phyloP scores from a whole-genome alignment of 2,329 filamentous ascomycete genomes.

The Epichloe typhina region DNA sequence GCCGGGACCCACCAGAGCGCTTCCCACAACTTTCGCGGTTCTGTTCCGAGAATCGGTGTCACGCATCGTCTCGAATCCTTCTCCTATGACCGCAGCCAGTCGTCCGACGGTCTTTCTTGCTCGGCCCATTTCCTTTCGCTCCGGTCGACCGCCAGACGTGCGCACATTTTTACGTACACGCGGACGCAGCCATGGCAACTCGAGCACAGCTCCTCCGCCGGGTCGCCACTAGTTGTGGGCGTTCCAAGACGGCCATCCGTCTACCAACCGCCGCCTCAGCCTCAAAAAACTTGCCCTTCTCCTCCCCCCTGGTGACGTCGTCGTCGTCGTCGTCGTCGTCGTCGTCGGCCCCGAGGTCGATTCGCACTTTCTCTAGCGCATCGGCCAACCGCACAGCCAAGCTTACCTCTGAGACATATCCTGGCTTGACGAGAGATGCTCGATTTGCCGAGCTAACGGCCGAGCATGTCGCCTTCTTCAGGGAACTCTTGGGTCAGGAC shows the following conservation, averaged over 20 bases:
- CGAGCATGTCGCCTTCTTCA: constrained; percentile 76
- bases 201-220: constrained; percentile 4
- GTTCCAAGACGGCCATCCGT: constrained; percentile 1
- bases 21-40: too few relatives aligned
- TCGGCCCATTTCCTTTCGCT: not conserved
- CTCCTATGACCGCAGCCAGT: not conserved
- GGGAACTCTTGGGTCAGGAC: constrained; percentile 61
- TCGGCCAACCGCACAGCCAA: constrained; percentile 27
- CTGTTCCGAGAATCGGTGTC: not conserved
- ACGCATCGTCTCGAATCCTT: not conserved
- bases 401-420: constrained; percentile 78
- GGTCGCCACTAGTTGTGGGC: not conserved
- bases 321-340: constrained; percentile 7
- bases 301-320: constrained; percentile 14
- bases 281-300: not conserved
- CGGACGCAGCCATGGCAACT: constrained; percentile 2
- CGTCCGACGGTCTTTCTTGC: not conserved
- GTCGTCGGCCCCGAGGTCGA: constrained; percentile 13
- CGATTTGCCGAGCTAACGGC: constrained; percentile 60
- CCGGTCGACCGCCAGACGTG: not conserved
- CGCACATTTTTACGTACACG: not conserved
- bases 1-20: not conserved
- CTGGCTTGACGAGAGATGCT: constrained; percentile 65
- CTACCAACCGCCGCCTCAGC: not conserved
- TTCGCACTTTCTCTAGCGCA: constrained; percentile 12